These are phyloP conservation scores for Ajuga chamaepitys DNA, from an alignment of 257 asterid species.

Conservation along the genomic window DNA sequence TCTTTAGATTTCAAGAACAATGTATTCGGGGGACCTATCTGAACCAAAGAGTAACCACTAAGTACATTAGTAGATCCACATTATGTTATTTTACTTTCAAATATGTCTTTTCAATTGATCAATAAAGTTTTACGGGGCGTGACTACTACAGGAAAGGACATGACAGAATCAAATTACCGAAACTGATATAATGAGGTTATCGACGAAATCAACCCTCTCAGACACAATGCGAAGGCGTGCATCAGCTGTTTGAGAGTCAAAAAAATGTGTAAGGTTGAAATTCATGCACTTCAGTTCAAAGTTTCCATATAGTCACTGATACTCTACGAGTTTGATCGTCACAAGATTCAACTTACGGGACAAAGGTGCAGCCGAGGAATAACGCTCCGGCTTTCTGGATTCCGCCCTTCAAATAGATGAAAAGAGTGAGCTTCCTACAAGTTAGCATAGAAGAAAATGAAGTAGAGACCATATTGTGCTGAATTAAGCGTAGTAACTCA, in stretches of 20 bases:
- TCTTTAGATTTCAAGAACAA: conserved; percentile 71
- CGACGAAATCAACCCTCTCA: conserved; percentile 88
- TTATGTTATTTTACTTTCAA: too few relatives aligned
- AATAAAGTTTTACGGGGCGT: too few relatives aligned
- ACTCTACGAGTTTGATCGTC: background rate
- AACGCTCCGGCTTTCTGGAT: conserved; percentile 97
- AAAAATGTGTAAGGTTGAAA: conserved; percentile 12
- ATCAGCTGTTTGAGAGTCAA: conserved; percentile 65
- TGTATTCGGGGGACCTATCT: conserved; percentile 93
- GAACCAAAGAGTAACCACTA: conserved; percentile 30
- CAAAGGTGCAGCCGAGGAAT: conserved; percentile 98
- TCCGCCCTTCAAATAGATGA: conserved; percentile 98
- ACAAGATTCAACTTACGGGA: conserved; percentile 90
- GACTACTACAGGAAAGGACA: background rate
- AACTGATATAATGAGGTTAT: conserved; percentile 82
- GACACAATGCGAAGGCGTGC: conserved; percentile 99
- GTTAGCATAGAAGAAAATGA: conserved; percentile 40
- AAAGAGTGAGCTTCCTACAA: conserved; percentile 88
- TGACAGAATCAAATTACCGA: conserved; percentile 49
- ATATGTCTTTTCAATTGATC: too few relatives aligned
- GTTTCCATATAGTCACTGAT: background rate
- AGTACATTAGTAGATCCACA: too few relatives aligned
- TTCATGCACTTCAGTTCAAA: background rate
- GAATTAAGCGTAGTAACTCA: conserved; percentile 8
- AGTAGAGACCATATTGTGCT: conserved; percentile 18